Conservation (phyloP, 2,329 filamentous ascomycete species). For the Xylogone sp. region DNA sequence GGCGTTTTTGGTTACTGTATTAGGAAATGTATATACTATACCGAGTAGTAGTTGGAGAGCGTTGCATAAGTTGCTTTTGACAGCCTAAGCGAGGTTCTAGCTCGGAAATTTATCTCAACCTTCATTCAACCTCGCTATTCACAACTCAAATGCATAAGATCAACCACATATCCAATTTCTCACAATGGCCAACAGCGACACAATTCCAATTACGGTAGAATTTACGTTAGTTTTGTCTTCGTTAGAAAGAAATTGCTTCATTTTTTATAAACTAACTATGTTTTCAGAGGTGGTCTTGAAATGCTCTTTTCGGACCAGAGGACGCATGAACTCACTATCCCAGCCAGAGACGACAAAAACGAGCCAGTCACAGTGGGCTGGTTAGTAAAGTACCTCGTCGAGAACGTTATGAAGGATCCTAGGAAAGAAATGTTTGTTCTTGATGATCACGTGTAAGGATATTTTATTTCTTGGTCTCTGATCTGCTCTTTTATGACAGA, state of each 20-base stretch:
- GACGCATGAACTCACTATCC: constrained; percentile 67
- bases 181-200: constrained; percentile 18
- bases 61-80: not conserved
- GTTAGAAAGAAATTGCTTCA: not conserved
- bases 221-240: constrained; percentile 43
- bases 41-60: too few species aligned
- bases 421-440: constrained; percentile 87
- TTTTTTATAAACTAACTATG: constrained; percentile 1
- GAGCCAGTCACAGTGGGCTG: constrained; percentile 65
- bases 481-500: too few species aligned
- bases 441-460: constrained; percentile 76
- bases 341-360: constrained; percentile 56
- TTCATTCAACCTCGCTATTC: not conserved
- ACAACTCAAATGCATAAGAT: not conserved
- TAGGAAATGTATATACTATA: not conserved
- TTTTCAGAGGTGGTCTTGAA: constrained; percentile 80
- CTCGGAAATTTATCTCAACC: not conserved
- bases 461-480: constrained; percentile 1
- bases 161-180: not conserved
- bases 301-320: constrained; percentile 86
- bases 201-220: constrained; percentile 64
- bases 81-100: not conserved
- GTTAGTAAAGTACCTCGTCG: constrained; percentile 75
- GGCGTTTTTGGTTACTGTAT: not conserved
- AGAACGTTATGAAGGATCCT: constrained; percentile 78